phyloP scores from a whole-genome alignment of 441 rosid genomes.

The Jatropha podagrica region DNA sequence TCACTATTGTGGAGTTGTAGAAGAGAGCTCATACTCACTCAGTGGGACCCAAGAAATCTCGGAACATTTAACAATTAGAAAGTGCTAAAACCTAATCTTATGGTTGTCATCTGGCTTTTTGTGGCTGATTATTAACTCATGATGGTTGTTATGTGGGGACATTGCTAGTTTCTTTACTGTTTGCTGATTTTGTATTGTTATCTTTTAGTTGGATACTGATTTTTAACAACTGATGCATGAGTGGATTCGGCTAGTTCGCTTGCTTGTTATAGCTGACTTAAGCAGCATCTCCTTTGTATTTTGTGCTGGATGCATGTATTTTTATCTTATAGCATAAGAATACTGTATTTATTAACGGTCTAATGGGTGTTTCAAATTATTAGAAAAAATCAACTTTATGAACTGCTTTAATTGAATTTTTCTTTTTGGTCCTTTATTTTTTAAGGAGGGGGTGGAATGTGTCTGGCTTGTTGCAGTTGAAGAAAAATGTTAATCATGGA shows the following conservation, averaged over 20 bases:
- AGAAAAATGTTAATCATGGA: not conserved
- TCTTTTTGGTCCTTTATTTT: not conserved
- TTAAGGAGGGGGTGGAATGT: not conserved
- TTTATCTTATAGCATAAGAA: not conserved
- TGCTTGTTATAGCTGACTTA: not conserved
- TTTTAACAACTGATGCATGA: not conserved
- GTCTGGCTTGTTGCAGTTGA: not conserved
- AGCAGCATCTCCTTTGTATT: not conserved
- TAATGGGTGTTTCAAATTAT: not conserved
- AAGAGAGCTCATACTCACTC: not conserved
- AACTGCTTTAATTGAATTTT: not conserved
- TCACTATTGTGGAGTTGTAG: constrained; percentile 6
- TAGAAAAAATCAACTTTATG: not conserved
- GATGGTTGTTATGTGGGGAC: not conserved
- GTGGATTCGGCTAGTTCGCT: not conserved
- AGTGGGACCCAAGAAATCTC: not conserved
- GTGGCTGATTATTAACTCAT: not conserved
- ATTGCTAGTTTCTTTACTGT: not conserved
- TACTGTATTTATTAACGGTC: not conserved
- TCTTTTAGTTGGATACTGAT: not conserved
- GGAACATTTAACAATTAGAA: not conserved
- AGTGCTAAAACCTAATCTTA: not conserved
- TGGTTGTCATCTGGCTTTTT: not conserved
- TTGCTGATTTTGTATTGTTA: not conserved
- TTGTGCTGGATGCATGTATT: not conserved